These are phyloP conservation scores for Vigna angularis DNA, from an alignment of 306 rosid genomes.

Conservation along the genomic window DNA sequence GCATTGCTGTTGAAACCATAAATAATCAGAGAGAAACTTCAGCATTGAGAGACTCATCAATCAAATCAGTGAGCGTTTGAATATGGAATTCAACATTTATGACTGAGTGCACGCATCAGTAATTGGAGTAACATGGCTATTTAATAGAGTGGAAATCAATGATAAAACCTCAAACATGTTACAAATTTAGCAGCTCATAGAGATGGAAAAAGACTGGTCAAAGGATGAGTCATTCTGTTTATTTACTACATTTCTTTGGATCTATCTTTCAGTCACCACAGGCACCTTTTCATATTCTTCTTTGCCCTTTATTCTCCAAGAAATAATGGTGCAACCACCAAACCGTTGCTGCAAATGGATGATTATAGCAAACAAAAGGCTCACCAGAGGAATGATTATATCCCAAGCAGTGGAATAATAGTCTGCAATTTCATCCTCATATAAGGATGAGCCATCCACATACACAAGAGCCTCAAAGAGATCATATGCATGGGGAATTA, in stretches of 20 bases:
- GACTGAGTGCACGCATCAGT: background rate
- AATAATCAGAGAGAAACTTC: background rate
- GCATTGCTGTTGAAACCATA: no score
- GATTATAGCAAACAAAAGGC: constrained; percentile 46
- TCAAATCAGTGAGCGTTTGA: background rate
- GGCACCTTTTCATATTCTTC: constrained; percentile 38
- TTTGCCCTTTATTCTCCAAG: constrained; percentile 34
- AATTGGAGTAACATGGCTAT: background rate
- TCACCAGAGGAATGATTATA: constrained; percentile 41
- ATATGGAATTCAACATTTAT: background rate
- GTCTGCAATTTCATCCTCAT: constrained; percentile 41
- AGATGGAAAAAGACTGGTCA: background rate
- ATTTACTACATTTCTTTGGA: background rate
- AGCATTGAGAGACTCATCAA: background rate
- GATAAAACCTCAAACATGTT: background rate
- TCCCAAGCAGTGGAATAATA: constrained; percentile 53
- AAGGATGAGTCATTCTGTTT: constrained; percentile 7
- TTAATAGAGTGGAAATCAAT: background rate
- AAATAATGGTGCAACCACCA: constrained; percentile 46
- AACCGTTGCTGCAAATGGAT: constrained; percentile 56
- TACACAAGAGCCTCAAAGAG: constrained; percentile 49
- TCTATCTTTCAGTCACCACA: constrained; percentile 1
- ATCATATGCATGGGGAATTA: constrained; percentile 60
- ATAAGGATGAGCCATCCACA: constrained; percentile 35
- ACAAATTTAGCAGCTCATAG: background rate